These are phyloP conservation scores for Neonectria faginata DNA, from an alignment of 2,329 filamentous ascomycete genomes.

Conservation along the genomic window DNA sequence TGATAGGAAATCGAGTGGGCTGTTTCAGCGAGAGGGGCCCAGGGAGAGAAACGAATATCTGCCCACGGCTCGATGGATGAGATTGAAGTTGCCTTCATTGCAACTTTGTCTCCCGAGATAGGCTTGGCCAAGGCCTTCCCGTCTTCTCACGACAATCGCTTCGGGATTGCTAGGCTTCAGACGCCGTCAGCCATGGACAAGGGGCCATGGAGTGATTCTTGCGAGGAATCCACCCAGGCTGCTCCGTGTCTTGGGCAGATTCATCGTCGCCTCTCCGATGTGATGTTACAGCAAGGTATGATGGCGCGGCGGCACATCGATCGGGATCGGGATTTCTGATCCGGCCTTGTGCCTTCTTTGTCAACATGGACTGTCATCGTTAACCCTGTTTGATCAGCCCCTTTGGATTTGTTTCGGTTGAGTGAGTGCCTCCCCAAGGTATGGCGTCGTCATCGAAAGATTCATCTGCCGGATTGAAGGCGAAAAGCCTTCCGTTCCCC, in stretches of 20 bases:
- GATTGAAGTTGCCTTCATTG: conserved; percentile 15
- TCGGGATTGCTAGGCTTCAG: conserved; percentile 10
- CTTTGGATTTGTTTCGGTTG: conserved; percentile 22
- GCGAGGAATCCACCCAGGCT: conserved; percentile 10
- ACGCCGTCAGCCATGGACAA: conserved; percentile 5
- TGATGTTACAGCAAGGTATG: conserved; percentile 2
- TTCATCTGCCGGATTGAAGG: conserved; percentile 29
- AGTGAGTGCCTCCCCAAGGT: background rate
- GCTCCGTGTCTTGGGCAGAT: conserved; percentile 15
- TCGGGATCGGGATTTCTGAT: conserved; percentile 4
- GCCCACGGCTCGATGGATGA: conserved; percentile 9
- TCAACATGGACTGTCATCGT: conserved; percentile 5
- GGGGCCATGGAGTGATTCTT: conserved; percentile 14
- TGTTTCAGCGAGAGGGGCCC: conserved; percentile 34
- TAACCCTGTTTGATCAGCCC: conserved; percentile 5
- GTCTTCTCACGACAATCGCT: conserved; percentile 6
- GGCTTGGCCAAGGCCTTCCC: conserved; percentile 4
- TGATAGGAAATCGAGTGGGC: conserved; percentile 27
- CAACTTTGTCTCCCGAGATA: conserved; percentile 5
- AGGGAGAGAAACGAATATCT: conserved; percentile 3
- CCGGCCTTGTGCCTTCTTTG: conserved; percentile 2
- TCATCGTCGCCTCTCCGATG: background rate
- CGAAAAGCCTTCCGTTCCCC: conserved; percentile 16
- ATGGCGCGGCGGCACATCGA: conserved; percentile 8
- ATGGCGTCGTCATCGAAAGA: conserved; percentile 25